Percentiles rank a stretch among this genome's conserved stretches.
Conservation (phyloP, 352 stramenopile genomes). For the Pythium plurisporium region DNA sequence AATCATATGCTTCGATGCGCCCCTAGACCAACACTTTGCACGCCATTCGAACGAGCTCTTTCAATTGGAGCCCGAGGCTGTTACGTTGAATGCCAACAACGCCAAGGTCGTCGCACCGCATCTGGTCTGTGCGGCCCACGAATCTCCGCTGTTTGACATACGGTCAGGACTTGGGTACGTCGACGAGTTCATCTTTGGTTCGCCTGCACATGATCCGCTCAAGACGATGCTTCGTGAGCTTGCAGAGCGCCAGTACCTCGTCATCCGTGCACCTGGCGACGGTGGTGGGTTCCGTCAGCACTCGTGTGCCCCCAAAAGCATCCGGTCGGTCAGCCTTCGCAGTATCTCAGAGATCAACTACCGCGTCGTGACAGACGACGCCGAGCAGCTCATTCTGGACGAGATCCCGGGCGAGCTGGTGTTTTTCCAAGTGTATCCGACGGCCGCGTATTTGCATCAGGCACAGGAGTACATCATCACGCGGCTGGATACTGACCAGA, state of each 20-base stretch:
- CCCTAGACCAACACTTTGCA: constrained; percentile 92
- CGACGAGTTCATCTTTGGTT: constrained; percentile 58
- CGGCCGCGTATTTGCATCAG: constrained; percentile 90
- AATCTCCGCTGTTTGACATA: constrained; percentile 84
- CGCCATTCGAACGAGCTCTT: constrained; percentile 67
- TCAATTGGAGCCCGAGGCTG: constrained; percentile 60
- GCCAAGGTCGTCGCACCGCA: constrained; percentile 87
- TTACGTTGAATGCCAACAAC: constrained; percentile 85
- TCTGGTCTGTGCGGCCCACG: constrained; percentile 91
- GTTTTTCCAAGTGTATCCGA: constrained; percentile 91
- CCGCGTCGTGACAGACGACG: constrained; percentile 49
- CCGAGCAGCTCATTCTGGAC: constrained; percentile 68
- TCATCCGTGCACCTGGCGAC: background rate
- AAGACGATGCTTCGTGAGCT: constrained; percentile 1
- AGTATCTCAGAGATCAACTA: constrained; percentile 68
- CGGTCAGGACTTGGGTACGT: constrained; percentile 56
- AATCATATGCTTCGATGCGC: constrained; percentile 94
- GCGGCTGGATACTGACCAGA: constrained; percentile 65
- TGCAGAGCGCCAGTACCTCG: constrained; percentile 15
- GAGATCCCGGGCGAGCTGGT: constrained; percentile 78
- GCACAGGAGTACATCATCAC: constrained; percentile 89
- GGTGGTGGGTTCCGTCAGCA: constrained; percentile 52
- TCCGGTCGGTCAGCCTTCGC: constrained; percentile 53
- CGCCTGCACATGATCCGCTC: background rate
- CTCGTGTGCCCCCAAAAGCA: constrained; percentile 55